Evolutionary conservation across 192 early-diverging fungal genomes (phyloP), one percentile per base, ranked within the genome.

Genomic region (Thamnidium elegans): DNA sequence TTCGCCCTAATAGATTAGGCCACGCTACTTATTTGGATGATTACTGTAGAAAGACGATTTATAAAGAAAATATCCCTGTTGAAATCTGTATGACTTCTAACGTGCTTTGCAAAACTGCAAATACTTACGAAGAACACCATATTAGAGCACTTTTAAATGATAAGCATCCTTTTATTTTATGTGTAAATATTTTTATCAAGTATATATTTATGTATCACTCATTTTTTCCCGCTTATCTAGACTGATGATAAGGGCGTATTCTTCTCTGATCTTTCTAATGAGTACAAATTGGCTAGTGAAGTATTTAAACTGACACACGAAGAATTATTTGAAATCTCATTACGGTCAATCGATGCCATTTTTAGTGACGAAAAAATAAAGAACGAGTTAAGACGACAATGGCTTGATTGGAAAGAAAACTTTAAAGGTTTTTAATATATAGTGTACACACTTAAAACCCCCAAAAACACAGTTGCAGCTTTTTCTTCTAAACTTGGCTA

Each of bases 81-180:
- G 87, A 88, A 64, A 68, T 84, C 2, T 88, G 87, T 61, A 75
- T 87, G 73, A 87, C 87, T 15, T 85, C 85, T 13, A 88, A 88
- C 54, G 63, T 88, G 5, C 47, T 86, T 2, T 73, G 82, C 50
- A 79, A 82, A 55, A 86, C 86, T 0, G 81, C 82, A 0, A 13
- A 63, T 0, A 65, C 61, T 20, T 80, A 83, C 66, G 77, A 79
- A 50, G 68, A 71, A 14, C 87, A 88, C 68, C 84, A 84, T 67
- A 7, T 87, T 31, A 67, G 65, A 44, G 83, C 80, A 1, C 68
- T 73, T n/a, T 58, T 81, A 11, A 42, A 47, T 13, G 61, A 62
- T 9, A 55, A 59, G n/a, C 79, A 81, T 44, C 82, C 84, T 4
- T 78, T 78, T 58, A 52, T 73, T 48, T 64, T 86, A 26, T 88